Evolutionary conservation across 1,284 basidiomycete genomes (phyloP), one percentile per base, ranked within the genome.

Genomic region (Malassezia globosa): DNA sequence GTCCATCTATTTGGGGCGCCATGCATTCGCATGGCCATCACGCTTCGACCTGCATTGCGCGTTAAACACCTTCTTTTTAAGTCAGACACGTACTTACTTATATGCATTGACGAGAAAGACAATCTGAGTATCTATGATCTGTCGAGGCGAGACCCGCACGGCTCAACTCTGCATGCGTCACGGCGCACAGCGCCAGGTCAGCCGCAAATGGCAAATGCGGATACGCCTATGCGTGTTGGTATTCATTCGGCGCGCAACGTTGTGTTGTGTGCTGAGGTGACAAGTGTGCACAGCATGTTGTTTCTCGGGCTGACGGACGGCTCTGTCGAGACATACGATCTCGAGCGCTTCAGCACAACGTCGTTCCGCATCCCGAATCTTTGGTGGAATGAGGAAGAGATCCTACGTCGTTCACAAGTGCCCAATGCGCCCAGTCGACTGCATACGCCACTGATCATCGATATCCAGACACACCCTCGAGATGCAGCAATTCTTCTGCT

Each of bases 401-500:
- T 82, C 14, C 47, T 65, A 3, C 64, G 66, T 40, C 74, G 80
- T 8, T 79, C 76, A 42, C 81, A 82, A 5, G 74, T 81, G 25
- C 77, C 78, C 1, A 75, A 73, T 14, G 72, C 76, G 4, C 72
- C 72, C 7, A 73, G 67, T 27, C 70, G 74, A 4, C 40, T 73
- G 5, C 76, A 76, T 46, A 58, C 63, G 1, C 66, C 66, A 2
- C 49, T 69, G 24, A 61, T 69, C 36, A 61, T 69, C 40, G 64
- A 68, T 34, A 64, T 69, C 44, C 52, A 60, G 5, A 73, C 81
- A 16, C 85, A 89, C 71, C 88, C 88, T 1, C 76, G 84, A 48
- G 81, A 92, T 64, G 71, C 90, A 34, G 85, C 87, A 66, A 75
- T 83, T 16, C 61, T 90, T 7, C 81, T 92, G 41, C 75, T 92